Evolutionary conservation across 345 rosid species (phyloP).

Genomic region (Gynandropsis gynandra): DNA sequence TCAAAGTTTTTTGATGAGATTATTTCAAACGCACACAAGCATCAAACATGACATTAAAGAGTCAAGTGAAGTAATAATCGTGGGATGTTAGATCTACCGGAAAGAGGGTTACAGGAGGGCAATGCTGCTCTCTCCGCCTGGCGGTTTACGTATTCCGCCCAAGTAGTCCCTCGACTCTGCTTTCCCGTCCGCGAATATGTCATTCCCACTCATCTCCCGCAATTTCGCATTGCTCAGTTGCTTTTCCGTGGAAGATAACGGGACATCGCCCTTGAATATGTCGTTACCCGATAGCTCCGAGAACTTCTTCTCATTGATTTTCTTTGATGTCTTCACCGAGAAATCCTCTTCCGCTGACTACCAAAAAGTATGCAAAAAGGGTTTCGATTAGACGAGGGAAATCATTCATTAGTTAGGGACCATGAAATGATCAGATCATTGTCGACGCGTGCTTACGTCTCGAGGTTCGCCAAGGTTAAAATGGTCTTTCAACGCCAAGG

Average conservation of each 20-base stretch:
- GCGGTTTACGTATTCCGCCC: constrained; percentile 97
- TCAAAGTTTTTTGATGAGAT: constrained; percentile 25
- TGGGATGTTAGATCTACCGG: no score
- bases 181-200: constrained; percentile 90
- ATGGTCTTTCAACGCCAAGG: constrained; percentile 63
- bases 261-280: constrained; percentile 67
- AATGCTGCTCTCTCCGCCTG: constrained; percentile 95
- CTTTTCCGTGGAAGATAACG: constrained; percentile 53
- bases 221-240: constrained; percentile 62
- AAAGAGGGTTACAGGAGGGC: constrained; percentile 53
- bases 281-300: constrained; percentile 78
- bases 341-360: constrained; percentile 53
- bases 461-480: constrained; percentile 55
- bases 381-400: no score
- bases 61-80: constrained; percentile 42
- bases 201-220: constrained; percentile 72
- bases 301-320: constrained; percentile 65
- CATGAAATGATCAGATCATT: no score
- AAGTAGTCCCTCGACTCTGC: constrained; percentile 76
- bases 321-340: constrained; percentile 71
- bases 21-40: constrained; percentile 29
- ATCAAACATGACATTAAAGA: constrained; percentile 20
- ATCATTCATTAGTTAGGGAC: no score
- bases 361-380: background rate
- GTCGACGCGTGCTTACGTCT: no score